phyloP scores from a whole-genome alignment of 2,329 filamentous ascomycete genomes.

The Esteya vermicola region DNA sequence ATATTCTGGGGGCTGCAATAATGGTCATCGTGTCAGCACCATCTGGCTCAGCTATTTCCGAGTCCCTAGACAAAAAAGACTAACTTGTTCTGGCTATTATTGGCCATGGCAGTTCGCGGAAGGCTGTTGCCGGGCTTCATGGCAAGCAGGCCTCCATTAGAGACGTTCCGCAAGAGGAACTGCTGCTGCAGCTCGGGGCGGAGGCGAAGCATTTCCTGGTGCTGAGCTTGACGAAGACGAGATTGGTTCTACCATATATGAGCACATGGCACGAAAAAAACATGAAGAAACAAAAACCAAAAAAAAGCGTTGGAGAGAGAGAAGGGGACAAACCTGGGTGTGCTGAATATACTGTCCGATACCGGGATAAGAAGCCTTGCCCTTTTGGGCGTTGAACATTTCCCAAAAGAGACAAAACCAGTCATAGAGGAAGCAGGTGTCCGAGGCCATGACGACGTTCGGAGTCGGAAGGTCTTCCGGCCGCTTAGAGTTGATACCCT shows the following conservation, averaged over 20 bases:
- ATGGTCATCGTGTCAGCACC: not conserved
- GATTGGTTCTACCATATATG: conserved; percentile 54
- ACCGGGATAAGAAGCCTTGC: conserved; percentile 46
- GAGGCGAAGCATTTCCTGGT: conserved; percentile 65
- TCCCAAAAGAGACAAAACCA: conserved; percentile 99
- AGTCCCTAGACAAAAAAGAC: conserved; percentile 18
- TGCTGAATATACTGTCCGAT: conserved; percentile 68
- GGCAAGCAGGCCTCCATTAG: conserved; percentile 42
- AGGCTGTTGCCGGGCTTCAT: conserved; percentile 50
- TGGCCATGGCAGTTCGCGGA: conserved; percentile 63
- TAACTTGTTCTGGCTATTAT: conserved; percentile 60
- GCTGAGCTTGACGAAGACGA: conserved; percentile 59
- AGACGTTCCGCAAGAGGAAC: conserved; percentile 54
- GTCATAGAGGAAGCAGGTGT: conserved; percentile 81
- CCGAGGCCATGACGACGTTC: conserved; percentile 49
- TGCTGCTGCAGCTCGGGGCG: conserved; percentile 44
- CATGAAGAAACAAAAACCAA: not conserved
- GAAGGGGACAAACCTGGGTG: conserved; percentile 52
- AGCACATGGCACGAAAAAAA: not conserved
- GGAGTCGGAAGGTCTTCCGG: conserved; percentile 70
- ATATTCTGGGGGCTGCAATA: conserved; percentile 48
- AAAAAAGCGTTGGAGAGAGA: conserved; percentile 2
- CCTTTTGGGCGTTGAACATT: conserved; percentile 72
- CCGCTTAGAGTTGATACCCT: conserved; percentile 58
- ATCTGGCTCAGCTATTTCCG: not conserved